These are phyloP conservation scores for Paramyrothecium roridum DNA, from an alignment of 2,329 filamentous ascomycete genomes.

Conservation along the genomic window DNA sequence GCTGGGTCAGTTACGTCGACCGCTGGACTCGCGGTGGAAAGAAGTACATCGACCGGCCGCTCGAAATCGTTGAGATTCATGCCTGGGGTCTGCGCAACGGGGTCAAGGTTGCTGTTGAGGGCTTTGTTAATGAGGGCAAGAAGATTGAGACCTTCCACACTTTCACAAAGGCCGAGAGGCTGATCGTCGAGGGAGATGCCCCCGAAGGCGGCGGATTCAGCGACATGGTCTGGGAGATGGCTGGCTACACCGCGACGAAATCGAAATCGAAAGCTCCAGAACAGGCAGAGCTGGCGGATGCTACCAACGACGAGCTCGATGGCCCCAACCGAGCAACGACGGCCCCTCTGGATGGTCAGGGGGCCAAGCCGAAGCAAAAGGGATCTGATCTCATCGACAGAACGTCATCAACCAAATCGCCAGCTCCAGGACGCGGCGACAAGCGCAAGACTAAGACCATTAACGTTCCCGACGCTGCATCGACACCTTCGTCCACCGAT, in stretches of 20 bases:
- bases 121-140: constrained; percentile 85
- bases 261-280: constrained; percentile 31
- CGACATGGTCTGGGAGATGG: constrained; percentile 54
- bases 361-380: constrained; percentile 20
- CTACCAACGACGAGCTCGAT: constrained; percentile 19
- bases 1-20: constrained; percentile 86
- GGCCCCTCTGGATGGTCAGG: constrained; percentile 7
- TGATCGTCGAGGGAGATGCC: constrained; percentile 58
- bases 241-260: constrained; percentile 28
- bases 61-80: constrained; percentile 87
- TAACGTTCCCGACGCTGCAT: constrained; percentile 6
- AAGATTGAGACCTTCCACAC: constrained; percentile 80
- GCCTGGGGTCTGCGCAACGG: constrained; percentile 85
- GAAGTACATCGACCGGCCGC: constrained; percentile 74
- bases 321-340: constrained; percentile 6
- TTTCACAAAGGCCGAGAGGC: constrained; percentile 70
- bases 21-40: constrained; percentile 75
- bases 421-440: constrained; percentile 12
- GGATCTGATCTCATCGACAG: constrained; percentile 30
- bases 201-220: constrained; percentile 46
- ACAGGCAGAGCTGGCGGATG: constrained; percentile 27
- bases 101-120: constrained; percentile 82
- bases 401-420: constrained; percentile 14
- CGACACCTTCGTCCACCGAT: constrained; percentile 13
- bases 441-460: constrained; percentile 16